Percentiles rank a stretch among this genome's conserved stretches.
These are phyloP conservation scores for Flaveria robusta DNA, from an alignment of 129 eudicot species.

Conservation along the genomic window DNA sequence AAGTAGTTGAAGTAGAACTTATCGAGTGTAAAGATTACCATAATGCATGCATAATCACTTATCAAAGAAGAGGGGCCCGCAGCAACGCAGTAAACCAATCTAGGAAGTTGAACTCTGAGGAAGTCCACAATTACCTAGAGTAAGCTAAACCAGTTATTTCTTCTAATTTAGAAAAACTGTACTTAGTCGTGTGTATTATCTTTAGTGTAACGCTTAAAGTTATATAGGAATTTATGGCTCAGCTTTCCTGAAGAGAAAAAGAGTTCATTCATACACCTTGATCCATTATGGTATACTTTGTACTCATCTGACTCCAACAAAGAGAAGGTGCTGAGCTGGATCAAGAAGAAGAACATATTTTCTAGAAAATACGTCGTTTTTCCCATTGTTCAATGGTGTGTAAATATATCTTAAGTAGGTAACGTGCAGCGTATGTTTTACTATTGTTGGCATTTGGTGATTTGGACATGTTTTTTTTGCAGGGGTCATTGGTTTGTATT, in stretches of 20 bases:
- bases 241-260: conserved; percentile 52
- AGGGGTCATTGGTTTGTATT: conserved; percentile 85
- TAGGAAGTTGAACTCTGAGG: conserved; percentile 44
- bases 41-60: conserved; percentile 6
- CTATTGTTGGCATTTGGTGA: not conserved
- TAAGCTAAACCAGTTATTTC: conserved; percentile 35
- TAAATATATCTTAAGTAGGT: conserved; percentile 4
- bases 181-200: not conserved
- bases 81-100: conserved; percentile 13
- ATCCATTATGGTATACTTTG: conserved; percentile 59
- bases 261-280: conserved; percentile 48
- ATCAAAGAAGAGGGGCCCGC: conserved; percentile 27
- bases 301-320: conserved; percentile 36
- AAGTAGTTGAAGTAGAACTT: conserved; percentile 27
- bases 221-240: conserved; percentile 59
- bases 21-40: conserved; percentile 35
- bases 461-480: conserved; percentile 20
- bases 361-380: conserved; percentile 65
- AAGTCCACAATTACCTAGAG: conserved; percentile 55
- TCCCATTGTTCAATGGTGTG: conserved; percentile 72
- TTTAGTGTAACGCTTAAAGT: too few relatives aligned
- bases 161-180: not conserved
- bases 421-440: not conserved
- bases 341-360: conserved; percentile 53
- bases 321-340: conserved; percentile 59